Conservation (phyloP, 495 filamentous ascomycete genomes). For the Aspergillus carlsbadensis region DNA sequence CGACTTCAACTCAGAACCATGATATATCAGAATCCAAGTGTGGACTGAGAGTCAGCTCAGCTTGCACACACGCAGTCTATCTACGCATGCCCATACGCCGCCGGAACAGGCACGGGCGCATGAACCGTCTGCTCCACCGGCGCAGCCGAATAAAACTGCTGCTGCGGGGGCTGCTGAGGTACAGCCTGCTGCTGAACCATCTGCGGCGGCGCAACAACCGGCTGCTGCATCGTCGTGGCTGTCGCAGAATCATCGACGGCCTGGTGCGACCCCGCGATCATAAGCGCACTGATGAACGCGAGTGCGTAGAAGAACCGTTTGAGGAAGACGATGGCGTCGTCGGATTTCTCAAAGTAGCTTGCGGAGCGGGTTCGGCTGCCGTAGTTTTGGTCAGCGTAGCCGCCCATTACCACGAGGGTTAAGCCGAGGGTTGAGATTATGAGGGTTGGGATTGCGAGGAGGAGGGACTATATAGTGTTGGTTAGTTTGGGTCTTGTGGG, state of each 20-base stretch:
- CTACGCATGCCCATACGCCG: background rate
- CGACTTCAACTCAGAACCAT: too few relatives aligned
- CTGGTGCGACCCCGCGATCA: slow-evolving; percentile 2
- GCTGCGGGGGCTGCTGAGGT: background rate
- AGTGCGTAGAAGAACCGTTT: slow-evolving; percentile 3
- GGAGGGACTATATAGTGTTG: background rate
- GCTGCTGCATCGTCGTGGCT: background rate
- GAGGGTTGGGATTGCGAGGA: background rate
- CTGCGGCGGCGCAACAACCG: background rate
- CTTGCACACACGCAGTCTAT: too few relatives aligned
- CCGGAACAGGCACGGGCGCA: background rate
- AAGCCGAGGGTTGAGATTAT: background rate
- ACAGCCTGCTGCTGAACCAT: too few relatives aligned
- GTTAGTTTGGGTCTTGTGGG: background rate
- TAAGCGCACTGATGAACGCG: slow-evolving; percentile 3
- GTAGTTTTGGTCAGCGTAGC: slow-evolving; percentile 4
- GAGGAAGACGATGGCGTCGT: slow-evolving; percentile 6
- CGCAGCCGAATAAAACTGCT: background rate
- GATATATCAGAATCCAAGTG: too few relatives aligned
- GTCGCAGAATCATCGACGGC: background rate
- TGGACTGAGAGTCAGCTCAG: too few relatives aligned
- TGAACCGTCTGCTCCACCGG: background rate
- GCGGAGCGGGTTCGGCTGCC: background rate
- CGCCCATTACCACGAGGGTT: slow-evolving; percentile 2
- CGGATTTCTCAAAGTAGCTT: background rate